These are phyloP conservation scores for Pichia sp. DNA, from an alignment of 1,139 yeast genomes.

Conservation along the genomic window DNA sequence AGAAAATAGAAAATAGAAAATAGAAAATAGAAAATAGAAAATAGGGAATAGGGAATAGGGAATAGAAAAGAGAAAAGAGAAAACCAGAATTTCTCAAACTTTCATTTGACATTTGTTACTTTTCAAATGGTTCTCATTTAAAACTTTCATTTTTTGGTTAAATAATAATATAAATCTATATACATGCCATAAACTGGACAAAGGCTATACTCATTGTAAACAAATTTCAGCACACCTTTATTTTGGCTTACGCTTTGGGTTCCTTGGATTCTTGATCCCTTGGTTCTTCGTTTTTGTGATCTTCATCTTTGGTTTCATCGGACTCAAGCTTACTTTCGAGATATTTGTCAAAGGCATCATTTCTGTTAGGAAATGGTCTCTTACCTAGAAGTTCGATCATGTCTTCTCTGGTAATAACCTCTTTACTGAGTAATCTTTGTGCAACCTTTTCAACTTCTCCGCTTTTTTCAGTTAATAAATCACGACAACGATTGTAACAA, in stretches of 20 bases:
- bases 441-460: constrained; percentile 81
- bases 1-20: too few species aligned
- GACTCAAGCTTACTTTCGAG: constrained; percentile 19
- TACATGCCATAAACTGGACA: not conserved
- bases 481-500: constrained; percentile 65
- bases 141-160: not conserved
- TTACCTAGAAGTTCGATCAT: constrained; percentile 70
- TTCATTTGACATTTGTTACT: too few species aligned
- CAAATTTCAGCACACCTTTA: too few species aligned
- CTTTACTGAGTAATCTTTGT: constrained; percentile 65
- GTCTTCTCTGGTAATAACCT: constrained; percentile 74
- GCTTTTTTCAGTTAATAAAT: constrained; percentile 61
- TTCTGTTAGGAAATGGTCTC: constrained; percentile 71
- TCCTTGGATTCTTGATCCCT: not conserved
- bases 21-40: too few species aligned
- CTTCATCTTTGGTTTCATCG: not conserved
- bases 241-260: not conserved
- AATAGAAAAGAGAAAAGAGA: not conserved
- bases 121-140: not conserved
- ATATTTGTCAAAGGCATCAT: constrained; percentile 92
- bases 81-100: not conserved
- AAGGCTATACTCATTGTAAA: not conserved
- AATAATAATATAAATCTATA: not conserved
- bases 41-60: not conserved
- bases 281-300: not conserved